A percentile compares a stretch with the other conserved stretches of the same genome.
Evolutionary conservation across 208 protist genomes (phyloP).

Genomic region (Strigomonas galati): DNA sequence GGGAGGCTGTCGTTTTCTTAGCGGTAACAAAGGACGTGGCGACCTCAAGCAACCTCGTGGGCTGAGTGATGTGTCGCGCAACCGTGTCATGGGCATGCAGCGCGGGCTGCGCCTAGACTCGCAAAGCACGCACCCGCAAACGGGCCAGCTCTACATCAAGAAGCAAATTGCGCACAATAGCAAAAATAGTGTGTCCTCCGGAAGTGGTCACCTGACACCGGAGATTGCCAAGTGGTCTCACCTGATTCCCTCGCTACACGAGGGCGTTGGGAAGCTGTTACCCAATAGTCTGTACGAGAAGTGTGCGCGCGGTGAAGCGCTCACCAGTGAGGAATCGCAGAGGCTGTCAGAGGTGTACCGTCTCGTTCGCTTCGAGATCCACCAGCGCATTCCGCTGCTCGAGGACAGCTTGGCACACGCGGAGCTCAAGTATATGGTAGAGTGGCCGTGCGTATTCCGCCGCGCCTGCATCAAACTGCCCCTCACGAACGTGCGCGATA

Average conservation of each 20-base stretch:
- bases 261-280: slow-evolving; percentile 31
- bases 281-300: slow-evolving; percentile 26
- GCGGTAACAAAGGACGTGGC: too few relatives aligned
- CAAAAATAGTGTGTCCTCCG: slow-evolving; percentile 17
- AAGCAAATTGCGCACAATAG: slow-evolving; percentile 44
- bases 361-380: slow-evolving; percentile 71
- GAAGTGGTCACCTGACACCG: slow-evolving; percentile 22
- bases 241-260: slow-evolving; percentile 45
- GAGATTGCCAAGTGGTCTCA: slow-evolving; percentile 59
- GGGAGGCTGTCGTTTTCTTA: too few relatives aligned
- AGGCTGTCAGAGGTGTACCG: slow-evolving; percentile 32
- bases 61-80: not conserved
- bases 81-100: slow-evolving; percentile 19
- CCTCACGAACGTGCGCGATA: not conserved
- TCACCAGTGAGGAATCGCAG: slow-evolving; percentile 23
- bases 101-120: slow-evolving; percentile 49
- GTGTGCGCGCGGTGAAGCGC: slow-evolving; percentile 16
- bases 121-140: slow-evolving; percentile 53
- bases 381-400: slow-evolving; percentile 62
- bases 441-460: slow-evolving; percentile 54
- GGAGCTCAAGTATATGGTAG: slow-evolving; percentile 44
- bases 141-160: slow-evolving; percentile 64
- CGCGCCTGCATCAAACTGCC: slow-evolving; percentile 62
- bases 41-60: too few relatives aligned
- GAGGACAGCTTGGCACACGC: slow-evolving; percentile 75